These are phyloP conservation scores for Naematelia encephala DNA, from an alignment of 768 basidiomycete genomes.

Conservation along the genomic window DNA sequence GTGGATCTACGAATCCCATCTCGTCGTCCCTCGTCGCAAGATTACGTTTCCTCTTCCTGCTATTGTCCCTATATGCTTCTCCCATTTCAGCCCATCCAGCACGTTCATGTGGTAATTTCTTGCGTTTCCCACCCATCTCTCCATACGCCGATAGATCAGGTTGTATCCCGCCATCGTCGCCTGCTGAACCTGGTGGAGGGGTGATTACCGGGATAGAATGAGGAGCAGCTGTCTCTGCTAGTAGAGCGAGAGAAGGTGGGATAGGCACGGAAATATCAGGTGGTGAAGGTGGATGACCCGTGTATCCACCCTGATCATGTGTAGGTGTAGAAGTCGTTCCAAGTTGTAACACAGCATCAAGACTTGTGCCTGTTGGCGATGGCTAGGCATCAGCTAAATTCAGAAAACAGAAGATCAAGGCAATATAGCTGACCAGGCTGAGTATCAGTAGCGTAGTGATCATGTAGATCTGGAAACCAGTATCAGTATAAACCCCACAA, in stretches of 20 bases:
- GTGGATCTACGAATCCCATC: constrained; percentile 5
- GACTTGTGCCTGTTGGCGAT: background rate
- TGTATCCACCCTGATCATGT: background rate
- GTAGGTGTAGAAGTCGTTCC: background rate
- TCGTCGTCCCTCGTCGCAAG: constrained; percentile 1
- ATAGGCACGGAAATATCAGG: constrained; percentile 1
- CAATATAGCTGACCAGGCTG: too few species aligned
- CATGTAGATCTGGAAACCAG: background rate
- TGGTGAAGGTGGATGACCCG: background rate
- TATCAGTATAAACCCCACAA: too few species aligned
- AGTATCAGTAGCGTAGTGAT: background rate
- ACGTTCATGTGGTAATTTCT: constrained; percentile 33
- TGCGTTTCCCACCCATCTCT: constrained; percentile 44
- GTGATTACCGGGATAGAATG: background rate
- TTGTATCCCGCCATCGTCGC: background rate
- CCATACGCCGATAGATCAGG: constrained; percentile 7
- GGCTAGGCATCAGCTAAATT: too few species aligned
- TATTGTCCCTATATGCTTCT: constrained; percentile 11
- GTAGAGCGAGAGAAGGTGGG: constrained; percentile 6
- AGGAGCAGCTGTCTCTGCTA: background rate
- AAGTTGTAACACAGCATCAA: background rate
- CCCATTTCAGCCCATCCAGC: constrained; percentile 46
- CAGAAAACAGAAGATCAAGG: too few species aligned
- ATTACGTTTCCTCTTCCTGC: background rate
- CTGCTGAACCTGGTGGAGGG: background rate